Evolutionary conservation across 768 basidiomycete genomes (phyloP), one percentile per base, ranked within the genome.

Genomic region (Boletus coccyginus): DNA sequence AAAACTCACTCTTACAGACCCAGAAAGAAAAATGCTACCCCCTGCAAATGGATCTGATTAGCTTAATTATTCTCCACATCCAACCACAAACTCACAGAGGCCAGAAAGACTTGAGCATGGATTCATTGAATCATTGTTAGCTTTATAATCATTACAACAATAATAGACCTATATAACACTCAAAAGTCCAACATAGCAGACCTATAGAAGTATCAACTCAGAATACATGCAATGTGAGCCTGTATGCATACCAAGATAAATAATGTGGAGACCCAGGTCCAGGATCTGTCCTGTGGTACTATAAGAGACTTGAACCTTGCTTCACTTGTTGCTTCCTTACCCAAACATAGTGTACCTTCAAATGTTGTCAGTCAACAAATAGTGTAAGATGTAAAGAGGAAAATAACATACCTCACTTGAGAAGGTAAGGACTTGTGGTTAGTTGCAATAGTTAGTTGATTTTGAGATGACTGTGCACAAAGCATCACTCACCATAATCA

Each of bases 321-420:
- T 12, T 9, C 5, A 14, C 12, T 17, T 27, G 8, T 16, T 17
- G 21, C 7, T 44, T 14, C 12, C 49, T 21, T 16, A 62, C 61
- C 62, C 62, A 62, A 29, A 62, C 16, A 40, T 58, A 58, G 3
- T 62, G 27, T 36, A 62, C 7, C 62, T 62, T 50, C 3, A 3
- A 3, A 32, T 7, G 12, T 29, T 6, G 7, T 53, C 11, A 49
- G 33, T 11, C 17, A 3, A 24, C 5, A 27, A 1, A 27, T 7
- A 7, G 27, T 3, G 27, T 27, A 5, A n/a, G 4, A 0, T 10
- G 3, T 5, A 3, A 2, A 17, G 16, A 13, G 8, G 2, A 2
- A 24, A 3, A 50, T 6, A 9, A 38, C 2, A 33, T 19, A 50
- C 57, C 39, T 58, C 57, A 14, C 39, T 33, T 0, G 49, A 5